A percentile compares a stretch with the other conserved stretches of the same genome.
Evolutionary conservation across 2,329 filamentous ascomycete genomes (phyloP).

Genomic region (Cercospora canescens): DNA sequence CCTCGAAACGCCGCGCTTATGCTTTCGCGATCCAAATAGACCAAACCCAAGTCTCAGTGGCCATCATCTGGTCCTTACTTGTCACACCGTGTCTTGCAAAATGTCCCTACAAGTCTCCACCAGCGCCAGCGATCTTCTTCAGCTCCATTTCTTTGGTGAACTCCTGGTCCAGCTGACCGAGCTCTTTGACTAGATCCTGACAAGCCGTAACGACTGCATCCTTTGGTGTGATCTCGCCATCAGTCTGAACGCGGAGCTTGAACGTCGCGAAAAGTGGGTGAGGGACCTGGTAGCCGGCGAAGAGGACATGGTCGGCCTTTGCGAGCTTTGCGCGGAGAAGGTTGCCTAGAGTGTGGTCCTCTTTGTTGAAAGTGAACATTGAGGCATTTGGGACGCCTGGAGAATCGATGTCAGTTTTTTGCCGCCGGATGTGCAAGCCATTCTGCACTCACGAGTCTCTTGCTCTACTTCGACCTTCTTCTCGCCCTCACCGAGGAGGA

Average conservation of each 20-base stretch:
- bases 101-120: constrained; percentile 26
- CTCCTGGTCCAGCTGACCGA: constrained; percentile 77
- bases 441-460: constrained; percentile 72
- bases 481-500: constrained; percentile 82
- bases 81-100: not conserved
- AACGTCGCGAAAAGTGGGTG: constrained; percentile 51
- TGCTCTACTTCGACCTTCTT: constrained; percentile 89
- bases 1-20: constrained; percentile 23
- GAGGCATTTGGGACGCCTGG: constrained; percentile 89
- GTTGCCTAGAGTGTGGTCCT: constrained; percentile 79
- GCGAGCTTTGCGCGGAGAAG: constrained; percentile 83
- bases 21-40: constrained; percentile 1
- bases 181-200: constrained; percentile 77
- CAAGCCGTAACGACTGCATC: constrained; percentile 81
- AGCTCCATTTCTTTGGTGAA: constrained; percentile 93
- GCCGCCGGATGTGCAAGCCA: not conserved
- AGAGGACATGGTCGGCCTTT: constrained; percentile 78
- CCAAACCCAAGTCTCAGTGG: not conserved
- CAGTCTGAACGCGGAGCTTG: constrained; percentile 80
- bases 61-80: not conserved
- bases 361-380: constrained; percentile 93
- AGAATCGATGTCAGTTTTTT: constrained; percentile 4
- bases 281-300: constrained; percentile 82
- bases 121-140: constrained; percentile 68
- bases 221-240: constrained; percentile 84